Percentiles rank a stretch among this genome's conserved stretches.
phyloP scores from a whole-genome alignment of 306 rosid species.

The Rosa chinensis region DNA sequence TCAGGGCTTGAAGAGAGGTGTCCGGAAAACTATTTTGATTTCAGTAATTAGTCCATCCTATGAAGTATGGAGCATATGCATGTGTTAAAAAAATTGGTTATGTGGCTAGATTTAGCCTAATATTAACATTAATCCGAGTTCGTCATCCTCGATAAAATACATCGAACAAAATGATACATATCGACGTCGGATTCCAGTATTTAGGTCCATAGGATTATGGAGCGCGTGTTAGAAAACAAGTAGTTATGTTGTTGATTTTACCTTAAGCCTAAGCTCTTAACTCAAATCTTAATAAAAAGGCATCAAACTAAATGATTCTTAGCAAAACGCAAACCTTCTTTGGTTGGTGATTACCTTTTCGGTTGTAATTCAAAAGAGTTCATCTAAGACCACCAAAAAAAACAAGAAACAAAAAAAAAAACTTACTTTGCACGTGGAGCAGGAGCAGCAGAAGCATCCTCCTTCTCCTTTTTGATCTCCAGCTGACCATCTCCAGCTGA shows the following conservation, averaged over 20 bases:
- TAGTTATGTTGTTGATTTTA: background rate
- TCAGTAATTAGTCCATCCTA: no score
- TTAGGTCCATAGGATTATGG: no score
- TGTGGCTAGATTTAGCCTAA: no score
- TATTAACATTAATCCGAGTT: no score
- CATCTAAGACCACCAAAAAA: no score
- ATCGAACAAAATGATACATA: no score
- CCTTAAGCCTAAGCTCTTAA: background rate
- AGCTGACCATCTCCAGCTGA: constrained; percentile 22
- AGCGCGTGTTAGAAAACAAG: no score
- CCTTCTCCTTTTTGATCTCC: constrained; percentile 27
- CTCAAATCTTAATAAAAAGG: background rate
- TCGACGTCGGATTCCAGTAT: no score
- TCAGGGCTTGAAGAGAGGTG: background rate
- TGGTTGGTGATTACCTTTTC: background rate
- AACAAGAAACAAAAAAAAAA: background rate
- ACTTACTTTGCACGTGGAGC: constrained; percentile 49
- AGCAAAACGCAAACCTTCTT: background rate
- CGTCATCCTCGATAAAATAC: no score
- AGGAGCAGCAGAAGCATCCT: constrained; percentile 18
- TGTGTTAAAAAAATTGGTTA: no score
- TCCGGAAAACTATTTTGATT: no score
- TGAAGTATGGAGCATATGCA: no score
- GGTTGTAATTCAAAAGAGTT: background rate
- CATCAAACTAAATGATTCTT: background rate